These are phyloP conservation scores for Suillus clintonianus DNA, from an alignment of 768 basidiomycete species.

Conservation along the genomic window DNA sequence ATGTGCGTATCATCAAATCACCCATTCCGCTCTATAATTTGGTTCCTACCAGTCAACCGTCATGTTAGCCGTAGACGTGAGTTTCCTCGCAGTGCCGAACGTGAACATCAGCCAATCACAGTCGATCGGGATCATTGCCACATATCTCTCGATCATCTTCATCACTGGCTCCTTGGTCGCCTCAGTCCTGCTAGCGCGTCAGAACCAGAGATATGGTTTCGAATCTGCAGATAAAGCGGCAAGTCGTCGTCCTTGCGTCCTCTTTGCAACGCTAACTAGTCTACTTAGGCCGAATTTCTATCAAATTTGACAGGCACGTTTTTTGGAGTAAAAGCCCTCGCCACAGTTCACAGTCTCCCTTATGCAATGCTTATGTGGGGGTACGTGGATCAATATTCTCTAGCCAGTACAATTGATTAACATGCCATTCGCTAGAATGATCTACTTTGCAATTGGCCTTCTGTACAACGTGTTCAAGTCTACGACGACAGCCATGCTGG, in stretches of 20 bases:
- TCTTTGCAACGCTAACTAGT: neutral
- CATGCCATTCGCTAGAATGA: conserved; percentile 18
- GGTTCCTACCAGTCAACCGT: conserved; percentile 43
- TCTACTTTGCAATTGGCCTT: conserved; percentile 28
- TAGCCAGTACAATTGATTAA: neutral
- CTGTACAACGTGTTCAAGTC: conserved; percentile 22
- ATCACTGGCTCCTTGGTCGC: conserved; percentile 37
- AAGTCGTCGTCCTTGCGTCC: neutral
- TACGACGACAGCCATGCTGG: conserved; percentile 12
- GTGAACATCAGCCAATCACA: conserved; percentile 22
- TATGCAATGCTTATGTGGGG: conserved; percentile 34
- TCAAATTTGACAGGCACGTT: conserved; percentile 9
- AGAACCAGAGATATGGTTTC: conserved; percentile 32
- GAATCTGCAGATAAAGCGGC: conserved; percentile 31
- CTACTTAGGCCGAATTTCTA: conserved; percentile 27
- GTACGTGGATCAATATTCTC: conserved; percentile 14
- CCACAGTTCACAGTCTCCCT: conserved; percentile 34
- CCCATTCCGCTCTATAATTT: neutral
- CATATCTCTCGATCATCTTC: conserved; percentile 40
- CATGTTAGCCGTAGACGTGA: conserved; percentile 53
- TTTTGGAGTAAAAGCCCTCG: conserved; percentile 28
- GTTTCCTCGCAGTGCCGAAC: conserved; percentile 54
- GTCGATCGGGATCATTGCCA: conserved; percentile 30
- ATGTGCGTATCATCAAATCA: conserved; percentile 33
- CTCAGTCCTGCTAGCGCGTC: conserved; percentile 37